A percentile compares a stretch with the other conserved stretches of the same genome.
Evolutionary conservation across 2,329 filamentous ascomycete species (phyloP).

Genomic region (Diaporthe velutina): DNA sequence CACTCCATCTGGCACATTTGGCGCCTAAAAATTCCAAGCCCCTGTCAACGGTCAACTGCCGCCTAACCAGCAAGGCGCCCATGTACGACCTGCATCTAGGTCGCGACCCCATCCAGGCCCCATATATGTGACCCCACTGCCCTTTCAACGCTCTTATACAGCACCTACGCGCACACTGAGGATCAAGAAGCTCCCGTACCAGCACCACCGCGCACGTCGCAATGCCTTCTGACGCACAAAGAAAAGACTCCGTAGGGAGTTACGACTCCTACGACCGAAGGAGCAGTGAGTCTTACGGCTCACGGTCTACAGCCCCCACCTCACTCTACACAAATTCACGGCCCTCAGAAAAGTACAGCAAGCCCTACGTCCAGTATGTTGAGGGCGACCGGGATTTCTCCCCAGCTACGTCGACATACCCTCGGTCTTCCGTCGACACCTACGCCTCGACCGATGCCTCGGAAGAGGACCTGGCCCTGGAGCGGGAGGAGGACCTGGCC

Average conservation of each 20-base stretch:
- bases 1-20: slow-evolving; percentile 26
- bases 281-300: slow-evolving; percentile 38
- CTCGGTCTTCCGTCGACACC: slow-evolving; percentile 78
- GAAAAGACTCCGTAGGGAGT: slow-evolving; percentile 23
- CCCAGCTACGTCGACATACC: slow-evolving; percentile 57
- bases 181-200: background rate
- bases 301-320: slow-evolving; percentile 37
- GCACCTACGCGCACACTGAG: background rate
- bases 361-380: slow-evolving; percentile 37
- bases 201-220: slow-evolving; percentile 10
- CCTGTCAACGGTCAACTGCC: slow-evolving; percentile 22
- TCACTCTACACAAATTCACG: slow-evolving; percentile 30
- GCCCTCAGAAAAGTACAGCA: slow-evolving; percentile 29
- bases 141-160: background rate
- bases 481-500: slow-evolving; percentile 52
- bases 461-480: slow-evolving; percentile 65
- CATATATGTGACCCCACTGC: slow-evolving; percentile 19
- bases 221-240: slow-evolving; percentile 35
- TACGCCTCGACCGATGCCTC: slow-evolving; percentile 81
- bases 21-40: slow-evolving; percentile 20
- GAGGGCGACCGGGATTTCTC: slow-evolving; percentile 52
- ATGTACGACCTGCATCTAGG: slow-evolving; percentile 27
- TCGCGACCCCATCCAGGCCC: slow-evolving; percentile 10
- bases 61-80: slow-evolving; percentile 27
- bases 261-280: slow-evolving; percentile 32